Conservation (phyloP, 768 basidiomycete species). For the Rhodotorula graminis region DNA sequence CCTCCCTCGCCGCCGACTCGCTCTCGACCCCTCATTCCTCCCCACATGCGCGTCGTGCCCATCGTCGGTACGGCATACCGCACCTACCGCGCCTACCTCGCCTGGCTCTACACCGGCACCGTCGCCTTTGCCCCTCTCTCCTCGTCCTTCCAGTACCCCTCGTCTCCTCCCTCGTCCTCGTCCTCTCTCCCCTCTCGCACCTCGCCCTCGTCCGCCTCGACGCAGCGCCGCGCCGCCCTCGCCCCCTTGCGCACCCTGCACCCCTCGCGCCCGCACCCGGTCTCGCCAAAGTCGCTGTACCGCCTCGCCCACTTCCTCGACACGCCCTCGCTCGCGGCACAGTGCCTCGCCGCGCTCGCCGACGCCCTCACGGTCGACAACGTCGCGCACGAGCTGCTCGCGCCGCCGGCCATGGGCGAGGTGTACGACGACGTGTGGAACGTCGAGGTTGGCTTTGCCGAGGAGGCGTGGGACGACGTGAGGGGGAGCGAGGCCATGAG, state of each 20-base stretch:
- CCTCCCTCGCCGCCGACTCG: not conserved
- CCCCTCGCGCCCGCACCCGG: not conserved
- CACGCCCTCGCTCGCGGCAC: not conserved
- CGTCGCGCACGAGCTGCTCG: slow-evolving; percentile 9
- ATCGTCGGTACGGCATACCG: slow-evolving; percentile 16
- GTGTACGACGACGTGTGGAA: slow-evolving; percentile 10
- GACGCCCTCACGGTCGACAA: not conserved
- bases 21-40: not conserved
- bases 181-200: not conserved
- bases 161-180: not conserved
- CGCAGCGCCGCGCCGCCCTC: not conserved
- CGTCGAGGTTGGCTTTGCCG: not conserved
- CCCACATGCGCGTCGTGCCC: slow-evolving; percentile 5
- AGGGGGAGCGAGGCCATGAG: not conserved
- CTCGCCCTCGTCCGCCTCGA: not conserved
- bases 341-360: slow-evolving; percentile 1
- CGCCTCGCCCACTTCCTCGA: slow-evolving; percentile 31
- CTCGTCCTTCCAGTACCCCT: slow-evolving; percentile 12
- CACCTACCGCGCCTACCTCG: slow-evolving; percentile 17
- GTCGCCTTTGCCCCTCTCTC: slow-evolving; percentile 15
- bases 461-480: not conserved
- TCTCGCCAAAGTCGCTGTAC: slow-evolving; percentile 26
- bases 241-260: not conserved
- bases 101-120: slow-evolving; percentile 2
- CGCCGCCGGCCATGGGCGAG: not conserved